Conservation (phyloP, 2,329 filamentous ascomycete species). For the Sclerotinia borealis region DNA sequence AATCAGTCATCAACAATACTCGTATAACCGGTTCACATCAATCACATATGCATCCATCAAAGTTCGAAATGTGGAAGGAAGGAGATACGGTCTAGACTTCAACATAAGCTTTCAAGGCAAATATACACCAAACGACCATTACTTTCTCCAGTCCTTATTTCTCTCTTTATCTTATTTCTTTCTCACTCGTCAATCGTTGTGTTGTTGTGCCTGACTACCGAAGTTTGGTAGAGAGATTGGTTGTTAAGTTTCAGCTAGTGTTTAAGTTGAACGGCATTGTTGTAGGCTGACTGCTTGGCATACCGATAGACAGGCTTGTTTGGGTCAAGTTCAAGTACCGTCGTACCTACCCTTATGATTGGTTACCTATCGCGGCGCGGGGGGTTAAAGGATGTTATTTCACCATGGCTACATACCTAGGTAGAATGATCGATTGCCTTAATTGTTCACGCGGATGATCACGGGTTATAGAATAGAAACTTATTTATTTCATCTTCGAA, state of each 20-base stretch:
- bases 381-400: neutral
- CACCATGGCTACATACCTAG: neutral
- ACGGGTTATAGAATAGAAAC: neutral
- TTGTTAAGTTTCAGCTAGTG: neutral
- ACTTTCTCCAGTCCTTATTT: neutral
- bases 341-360: neutral
- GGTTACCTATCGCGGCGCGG: neutral
- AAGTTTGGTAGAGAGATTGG: neutral
- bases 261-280: neutral
- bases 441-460: neutral
- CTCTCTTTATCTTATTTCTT: neutral
- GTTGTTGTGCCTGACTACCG: neutral
- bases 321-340: neutral
- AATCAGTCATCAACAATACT: neutral
- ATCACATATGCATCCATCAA: neutral
- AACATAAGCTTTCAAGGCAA: neutral
- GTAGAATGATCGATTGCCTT: neutral
- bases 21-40: neutral
- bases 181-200: too few relatives aligned
- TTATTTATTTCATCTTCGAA: neutral
- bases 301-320: neutral
- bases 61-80: neutral
- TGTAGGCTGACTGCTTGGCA: neutral
- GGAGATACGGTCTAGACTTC: too few relatives aligned
- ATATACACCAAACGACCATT: neutral